Evolutionary conservation across 441 rosid species (phyloP).

Genomic region (Erysimum cheiri): DNA sequence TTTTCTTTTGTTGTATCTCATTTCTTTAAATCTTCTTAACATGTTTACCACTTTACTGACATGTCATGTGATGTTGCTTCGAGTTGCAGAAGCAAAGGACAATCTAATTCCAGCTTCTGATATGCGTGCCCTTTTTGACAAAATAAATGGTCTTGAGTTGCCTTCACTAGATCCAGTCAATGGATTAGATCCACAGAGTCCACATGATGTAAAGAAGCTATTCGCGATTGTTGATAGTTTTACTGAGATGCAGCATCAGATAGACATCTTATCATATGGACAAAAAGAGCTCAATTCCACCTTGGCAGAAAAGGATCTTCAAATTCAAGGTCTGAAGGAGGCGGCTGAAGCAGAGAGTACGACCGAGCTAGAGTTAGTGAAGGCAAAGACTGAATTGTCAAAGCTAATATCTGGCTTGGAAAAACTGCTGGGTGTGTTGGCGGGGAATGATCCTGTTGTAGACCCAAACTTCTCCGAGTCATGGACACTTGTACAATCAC

Average conservation of each 20-base stretch:
- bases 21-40: slow-evolving; percentile 33
- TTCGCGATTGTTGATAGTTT: slow-evolving; percentile 62
- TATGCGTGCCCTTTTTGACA: slow-evolving; percentile 62
- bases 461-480: slow-evolving; percentile 52
- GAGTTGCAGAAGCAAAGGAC: slow-evolving; percentile 61
- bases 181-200: slow-evolving; percentile 50
- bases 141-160: slow-evolving; percentile 59
- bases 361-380: slow-evolving; percentile 53
- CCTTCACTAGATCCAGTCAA: slow-evolving; percentile 49
- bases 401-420: slow-evolving; percentile 63
- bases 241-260: slow-evolving; percentile 59
- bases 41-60: slow-evolving; percentile 13
- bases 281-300: slow-evolving; percentile 64
- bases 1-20: slow-evolving; percentile 16
- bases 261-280: slow-evolving; percentile 55
- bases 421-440: slow-evolving; percentile 57
- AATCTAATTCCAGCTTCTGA: slow-evolving; percentile 60
- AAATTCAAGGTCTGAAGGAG: slow-evolving; percentile 66
- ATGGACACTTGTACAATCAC: slow-evolving; percentile 53
- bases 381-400: slow-evolving; percentile 58
- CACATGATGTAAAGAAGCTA: slow-evolving; percentile 64
- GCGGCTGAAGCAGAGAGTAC: slow-evolving; percentile 48
- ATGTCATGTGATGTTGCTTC: slow-evolving; percentile 30
- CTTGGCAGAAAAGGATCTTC: slow-evolving; percentile 56
- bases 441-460: slow-evolving; percentile 51